Evolutionary conservation across 2,329 filamentous ascomycete genomes (phyloP), one percentile per base, ranked within the genome.

Genomic region (Coccinonectria pachysandricola): DNA sequence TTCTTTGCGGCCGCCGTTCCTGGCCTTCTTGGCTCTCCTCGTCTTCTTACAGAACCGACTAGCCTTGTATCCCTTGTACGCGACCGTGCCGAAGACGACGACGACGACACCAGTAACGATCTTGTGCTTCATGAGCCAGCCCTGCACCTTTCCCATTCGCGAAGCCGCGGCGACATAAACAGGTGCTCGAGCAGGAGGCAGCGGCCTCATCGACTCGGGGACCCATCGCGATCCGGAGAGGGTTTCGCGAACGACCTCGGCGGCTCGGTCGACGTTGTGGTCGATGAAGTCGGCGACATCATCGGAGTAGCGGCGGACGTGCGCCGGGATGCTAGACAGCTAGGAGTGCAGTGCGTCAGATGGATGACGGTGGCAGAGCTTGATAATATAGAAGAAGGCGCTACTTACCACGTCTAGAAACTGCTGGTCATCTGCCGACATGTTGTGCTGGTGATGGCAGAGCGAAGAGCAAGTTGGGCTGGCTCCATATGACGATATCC

Each of bases 1-100:
- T 54, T 98, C 91, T 37, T 79, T 75, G 27, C 91, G 71, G 4
- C 83, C 84, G 13, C 91, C 91, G 57, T 85, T 93, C 25, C 70
- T 68, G 3, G 85, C 82, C 29, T 81, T 75, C 56, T 69, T 78
- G 8, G 87, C 91, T 36, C 84, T 73, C 38, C 88, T 72, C 28
- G 68, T 69, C 50, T 76, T 81, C 33, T 71, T 74, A 28, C 69
- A 64, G 32, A 72, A 71, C 30, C 75, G 64, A 29, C 54, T 63
- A 28, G 51, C 62, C 32, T 57, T 56, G 35, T 71, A 66, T 14
- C 57, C 56, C 32, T 60, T 60, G 51, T 71, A 76, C 12, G 62
- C 59, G 11, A 64, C 53, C n/a, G 81, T 80, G 23, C 82, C 75
- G 26, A 81, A 60, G 36, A 79, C 76, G 4, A 86, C 65, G 19